Percentiles rank a stretch among this genome's conserved stretches.
Conservation (phyloP, 2,329 filamentous ascomycete genomes). For the Pseudopithomyces maydicus region DNA sequence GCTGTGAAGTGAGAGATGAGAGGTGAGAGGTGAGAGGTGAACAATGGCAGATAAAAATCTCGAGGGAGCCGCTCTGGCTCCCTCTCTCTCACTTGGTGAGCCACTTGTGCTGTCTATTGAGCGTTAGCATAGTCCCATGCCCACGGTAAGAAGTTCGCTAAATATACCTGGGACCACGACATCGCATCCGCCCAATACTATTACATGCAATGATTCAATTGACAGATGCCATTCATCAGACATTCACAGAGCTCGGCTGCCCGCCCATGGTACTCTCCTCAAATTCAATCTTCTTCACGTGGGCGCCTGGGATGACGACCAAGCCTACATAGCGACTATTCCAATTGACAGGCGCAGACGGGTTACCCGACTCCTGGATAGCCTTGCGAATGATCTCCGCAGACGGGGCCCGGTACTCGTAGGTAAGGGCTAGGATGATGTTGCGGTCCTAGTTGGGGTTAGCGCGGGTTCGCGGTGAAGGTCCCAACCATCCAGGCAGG, state of each 20-base stretch:
- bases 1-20: not conserved
- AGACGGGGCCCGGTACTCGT: conserved; percentile 82
- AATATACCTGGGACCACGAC: no score
- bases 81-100: no score
- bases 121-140: no score
- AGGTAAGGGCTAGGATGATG: conserved; percentile 81
- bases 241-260: conserved; percentile 27
- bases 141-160: no score
- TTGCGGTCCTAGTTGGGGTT: conserved; percentile 73
- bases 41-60: not conserved
- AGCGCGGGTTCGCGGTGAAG: not conserved
- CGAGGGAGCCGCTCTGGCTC: not conserved
- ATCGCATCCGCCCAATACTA: no score
- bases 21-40: not conserved
- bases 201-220: not conserved
- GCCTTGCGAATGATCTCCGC: conserved; percentile 49
- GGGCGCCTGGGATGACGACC: conserved; percentile 84
- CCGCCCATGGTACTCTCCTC: conserved; percentile 61
- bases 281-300: conserved; percentile 86
- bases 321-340: conserved; percentile 85
- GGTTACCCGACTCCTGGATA: conserved; percentile 40
- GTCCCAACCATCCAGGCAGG: not conserved
- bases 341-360: conserved; percentile 68
- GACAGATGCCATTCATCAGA: conserved; percentile 17
- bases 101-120: no score